Percentiles rank a stretch among this genome's conserved stretches.
Evolutionary conservation across 306 rosid species (phyloP).

Genomic region (Acacia crassicarpa): DNA sequence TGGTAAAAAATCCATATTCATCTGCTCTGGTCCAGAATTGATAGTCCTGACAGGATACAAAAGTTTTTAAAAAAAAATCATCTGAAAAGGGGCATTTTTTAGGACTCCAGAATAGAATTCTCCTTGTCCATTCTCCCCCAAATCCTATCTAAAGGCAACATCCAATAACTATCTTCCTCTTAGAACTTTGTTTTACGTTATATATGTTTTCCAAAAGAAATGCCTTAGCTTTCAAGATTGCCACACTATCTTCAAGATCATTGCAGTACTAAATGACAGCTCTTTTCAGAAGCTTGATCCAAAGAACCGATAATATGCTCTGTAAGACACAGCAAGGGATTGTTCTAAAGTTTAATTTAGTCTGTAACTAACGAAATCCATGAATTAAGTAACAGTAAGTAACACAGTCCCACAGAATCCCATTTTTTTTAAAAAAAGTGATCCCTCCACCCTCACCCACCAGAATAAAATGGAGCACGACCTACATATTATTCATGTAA

Average conservation of each 20-base stretch:
- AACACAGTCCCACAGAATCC: background rate
- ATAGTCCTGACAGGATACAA: conserved; percentile 58
- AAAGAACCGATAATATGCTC: background rate
- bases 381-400: background rate
- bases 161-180: background rate
- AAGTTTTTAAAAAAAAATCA: conserved; percentile 22
- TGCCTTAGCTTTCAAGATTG: conserved; percentile 1
- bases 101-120: conserved; percentile 11
- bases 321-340: conserved; percentile 6
- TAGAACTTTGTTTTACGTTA: conserved; percentile 18
- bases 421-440: background rate
- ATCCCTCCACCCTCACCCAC: conserved; percentile 22
- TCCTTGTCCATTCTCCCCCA: background rate
- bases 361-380: background rate
- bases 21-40: conserved; percentile 88
- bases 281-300: conserved; percentile 8
- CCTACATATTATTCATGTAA: conserved; percentile 29
- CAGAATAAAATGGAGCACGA: background rate
- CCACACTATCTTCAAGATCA: conserved; percentile 12
- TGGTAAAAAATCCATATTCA: conserved; percentile 56
- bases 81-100: background rate
- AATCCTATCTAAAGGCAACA: background rate
- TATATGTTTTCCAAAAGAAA: conserved; percentile 8
- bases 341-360: conserved; percentile 2
- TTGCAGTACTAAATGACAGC: conserved; percentile 2